Evolutionary conservation across 2,329 filamentous ascomycete genomes (phyloP).

Genomic region (Colletotrichum camelliae): DNA sequence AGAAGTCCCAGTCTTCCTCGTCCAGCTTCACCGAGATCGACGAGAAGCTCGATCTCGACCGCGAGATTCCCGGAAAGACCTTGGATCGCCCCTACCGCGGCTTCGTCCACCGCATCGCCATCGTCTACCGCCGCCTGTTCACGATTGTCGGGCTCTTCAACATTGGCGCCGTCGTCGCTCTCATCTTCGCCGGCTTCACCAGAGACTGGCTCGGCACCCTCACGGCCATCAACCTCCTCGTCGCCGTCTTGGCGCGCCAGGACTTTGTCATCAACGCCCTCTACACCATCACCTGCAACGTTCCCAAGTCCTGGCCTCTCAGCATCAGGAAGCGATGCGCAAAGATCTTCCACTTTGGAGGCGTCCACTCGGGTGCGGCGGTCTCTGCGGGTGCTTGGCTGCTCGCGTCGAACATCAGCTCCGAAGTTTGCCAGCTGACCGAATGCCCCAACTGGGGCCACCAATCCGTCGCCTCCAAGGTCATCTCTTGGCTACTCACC

Average conservation of each 20-base stretch:
- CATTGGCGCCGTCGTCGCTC: slow-evolving; percentile 48
- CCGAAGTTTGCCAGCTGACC: slow-evolving; percentile 40
- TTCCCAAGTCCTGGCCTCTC: slow-evolving; percentile 52
- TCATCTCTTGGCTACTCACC: slow-evolving; percentile 62
- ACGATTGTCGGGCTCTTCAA: slow-evolving; percentile 57
- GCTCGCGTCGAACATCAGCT: slow-evolving; percentile 42
- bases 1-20: not conserved
- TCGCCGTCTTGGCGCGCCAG: slow-evolving; percentile 57
- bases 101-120: slow-evolving; percentile 50
- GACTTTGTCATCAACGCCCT: slow-evolving; percentile 58
- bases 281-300: slow-evolving; percentile 49
- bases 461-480: slow-evolving; percentile 42
- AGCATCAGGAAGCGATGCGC: slow-evolving; percentile 51
- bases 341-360: slow-evolving; percentile 58
- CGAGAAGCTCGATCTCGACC: slow-evolving; percentile 5
- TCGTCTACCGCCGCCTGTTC: slow-evolving; percentile 62
- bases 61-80: slow-evolving; percentile 44
- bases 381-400: slow-evolving; percentile 56
- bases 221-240: slow-evolving; percentile 53
- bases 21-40: slow-evolving; percentile 17
- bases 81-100: slow-evolving; percentile 42
- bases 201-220: slow-evolving; percentile 40
- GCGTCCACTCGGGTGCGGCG: slow-evolving; percentile 55
- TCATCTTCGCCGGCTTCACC: slow-evolving; percentile 35
- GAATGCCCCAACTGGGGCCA: slow-evolving; percentile 1